Conservation (phyloP, 805 yeast genomes). For the Suhomyces vadensis region DNA sequence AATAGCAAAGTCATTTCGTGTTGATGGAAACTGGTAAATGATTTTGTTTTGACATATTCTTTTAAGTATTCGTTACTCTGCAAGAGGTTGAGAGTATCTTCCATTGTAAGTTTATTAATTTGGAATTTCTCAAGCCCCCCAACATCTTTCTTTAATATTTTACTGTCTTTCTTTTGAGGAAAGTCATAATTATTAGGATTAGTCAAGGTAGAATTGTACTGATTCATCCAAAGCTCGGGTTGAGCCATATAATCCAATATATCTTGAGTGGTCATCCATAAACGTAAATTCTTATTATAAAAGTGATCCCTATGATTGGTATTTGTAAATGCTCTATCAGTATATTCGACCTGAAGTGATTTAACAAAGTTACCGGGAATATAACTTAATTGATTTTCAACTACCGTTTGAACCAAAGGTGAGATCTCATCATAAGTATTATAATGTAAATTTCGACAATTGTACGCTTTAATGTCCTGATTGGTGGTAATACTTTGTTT, state of each 20-base stretch:
- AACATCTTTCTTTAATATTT: neutral
- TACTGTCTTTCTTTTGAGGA: neutral
- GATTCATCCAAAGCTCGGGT: conserved; percentile 24
- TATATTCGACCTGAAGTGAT: conserved; percentile 32
- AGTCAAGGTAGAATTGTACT: neutral
- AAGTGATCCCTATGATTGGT: conserved; percentile 24
- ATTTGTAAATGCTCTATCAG: conserved; percentile 20
- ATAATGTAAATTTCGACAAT: conserved; percentile 39
- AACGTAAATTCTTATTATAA: conserved; percentile 32
- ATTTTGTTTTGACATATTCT: conserved; percentile 23
- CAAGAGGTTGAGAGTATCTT: conserved; percentile 18
- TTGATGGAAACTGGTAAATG: conserved; percentile 30
- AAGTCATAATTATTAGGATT: neutral
- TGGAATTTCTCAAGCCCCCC: conserved; percentile 1
- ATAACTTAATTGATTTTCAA: conserved; percentile 25
- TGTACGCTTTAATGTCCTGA: conserved; percentile 30
- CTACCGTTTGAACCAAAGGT: conserved; percentile 17
- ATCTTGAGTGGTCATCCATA: conserved; percentile 31
- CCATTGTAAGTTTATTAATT: neutral
- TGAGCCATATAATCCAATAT: conserved; percentile 27
- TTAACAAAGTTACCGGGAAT: conserved; percentile 30
- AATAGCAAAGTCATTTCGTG: conserved; percentile 24
- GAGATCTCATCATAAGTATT: conserved; percentile 21
- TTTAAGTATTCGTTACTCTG: conserved; percentile 25
- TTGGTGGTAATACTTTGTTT: conserved; percentile 8